Evolutionary conservation across 257 asterid genomes (phyloP).

Genomic region (Jacaranda copaia): DNA sequence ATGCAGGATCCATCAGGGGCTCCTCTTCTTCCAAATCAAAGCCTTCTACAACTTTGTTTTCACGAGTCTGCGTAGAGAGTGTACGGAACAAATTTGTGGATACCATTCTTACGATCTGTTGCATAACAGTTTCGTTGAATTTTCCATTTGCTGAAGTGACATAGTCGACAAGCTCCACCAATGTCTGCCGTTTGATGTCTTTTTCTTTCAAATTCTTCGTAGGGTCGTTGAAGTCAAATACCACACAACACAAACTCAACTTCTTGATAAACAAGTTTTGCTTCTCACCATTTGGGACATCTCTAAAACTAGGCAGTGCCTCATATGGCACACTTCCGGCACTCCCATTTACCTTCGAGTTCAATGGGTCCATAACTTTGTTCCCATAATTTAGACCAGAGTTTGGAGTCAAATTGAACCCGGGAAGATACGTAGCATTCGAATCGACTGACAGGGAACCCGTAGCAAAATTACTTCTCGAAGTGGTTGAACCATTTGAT

Average conservation of each 20-base stretch:
- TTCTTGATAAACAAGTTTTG: constrained; percentile 68
- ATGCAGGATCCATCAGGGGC: constrained; percentile 75
- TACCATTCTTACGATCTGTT: constrained; percentile 64
- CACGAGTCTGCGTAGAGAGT: constrained; percentile 60
- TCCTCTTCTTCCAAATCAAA: constrained; percentile 85
- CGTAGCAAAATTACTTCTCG: constrained; percentile 40
- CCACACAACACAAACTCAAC: constrained; percentile 64
- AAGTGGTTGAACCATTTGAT: constrained; percentile 48
- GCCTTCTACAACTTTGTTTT: constrained; percentile 60
- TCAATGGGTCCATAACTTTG: constrained; percentile 39
- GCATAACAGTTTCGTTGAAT: constrained; percentile 62
- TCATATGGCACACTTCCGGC: constrained; percentile 50
- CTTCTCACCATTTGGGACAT: constrained; percentile 69
- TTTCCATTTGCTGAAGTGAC: constrained; percentile 67
- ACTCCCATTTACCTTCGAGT: constrained; percentile 52
- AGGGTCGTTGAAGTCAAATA: constrained; percentile 79
- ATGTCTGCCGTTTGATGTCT: constrained; percentile 72
- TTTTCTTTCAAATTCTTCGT: constrained; percentile 70
- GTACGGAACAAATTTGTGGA: constrained; percentile 70
- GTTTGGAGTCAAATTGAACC: constrained; percentile 41
- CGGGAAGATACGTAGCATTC: constrained; percentile 35
- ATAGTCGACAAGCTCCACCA: constrained; percentile 77
- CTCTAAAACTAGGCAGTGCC: constrained; percentile 72
- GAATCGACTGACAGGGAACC: constrained; percentile 46
- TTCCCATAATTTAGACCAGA: constrained; percentile 43